Conservation (phyloP, 2,329 filamentous ascomycete genomes). For the Juglanconis oblonga region DNA sequence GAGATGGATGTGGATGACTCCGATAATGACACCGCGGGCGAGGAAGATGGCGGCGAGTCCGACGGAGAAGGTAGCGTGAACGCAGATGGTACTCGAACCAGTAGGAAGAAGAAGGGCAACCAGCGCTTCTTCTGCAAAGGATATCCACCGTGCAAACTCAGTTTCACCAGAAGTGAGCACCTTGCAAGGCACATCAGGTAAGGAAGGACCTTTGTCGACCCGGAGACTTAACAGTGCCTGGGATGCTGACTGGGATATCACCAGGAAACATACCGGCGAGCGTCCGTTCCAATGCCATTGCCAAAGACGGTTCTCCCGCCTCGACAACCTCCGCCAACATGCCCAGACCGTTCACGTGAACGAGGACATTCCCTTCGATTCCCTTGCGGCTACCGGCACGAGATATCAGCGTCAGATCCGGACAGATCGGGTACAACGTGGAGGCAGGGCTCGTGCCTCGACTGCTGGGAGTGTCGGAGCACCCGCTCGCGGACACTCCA, state of each 20-base stretch:
- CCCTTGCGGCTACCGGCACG: slow-evolving; percentile 86
- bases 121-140: slow-evolving; percentile 96
- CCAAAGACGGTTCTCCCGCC: slow-evolving; percentile 83
- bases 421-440: slow-evolving; percentile 76
- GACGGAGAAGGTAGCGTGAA: slow-evolving; percentile 61
- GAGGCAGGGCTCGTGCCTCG: slow-evolving; percentile 69
- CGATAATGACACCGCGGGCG: slow-evolving; percentile 48
- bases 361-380: slow-evolving; percentile 92
- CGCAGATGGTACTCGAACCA: slow-evolving; percentile 64
- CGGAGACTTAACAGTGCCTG: not conserved
- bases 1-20: slow-evolving; percentile 78
- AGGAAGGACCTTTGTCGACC: slow-evolving; percentile 28
- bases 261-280: slow-evolving; percentile 93
- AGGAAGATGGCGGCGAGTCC: slow-evolving; percentile 53
- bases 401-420: slow-evolving; percentile 90
- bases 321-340: slow-evolving; percentile 95
- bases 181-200: slow-evolving; percentile 91
- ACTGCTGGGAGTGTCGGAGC: slow-evolving; percentile 72
- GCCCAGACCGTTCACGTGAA: slow-evolving; percentile 97
- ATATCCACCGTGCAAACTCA: slow-evolving; percentile 88
- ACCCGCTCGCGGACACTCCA: slow-evolving; percentile 76
- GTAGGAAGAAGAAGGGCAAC: slow-evolving; percentile 96
- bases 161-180: slow-evolving; percentile 95
- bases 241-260: not conserved
- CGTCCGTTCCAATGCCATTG: slow-evolving; percentile 97